Percentiles rank a stretch among this genome's conserved stretches.
These are phyloP conservation scores for sorghum (Sorghum bicolor) DNA, from an alignment of 176 grass and related monocot genomes.

Conservation along the genomic window Sorghum_bicolor_NCBIv3 NC_012871.2:70575501-70576000, in stretches of 20 bases:
- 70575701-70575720: slow-evolving; percentile 1
- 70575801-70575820: neutral
- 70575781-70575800: neutral
- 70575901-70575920: neutral
- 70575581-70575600: neutral
- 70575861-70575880: neutral
- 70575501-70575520: neutral
- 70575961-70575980: neutral
- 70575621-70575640: slow-evolving; percentile 32
- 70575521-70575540: neutral
- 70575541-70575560: too few relatives aligned
- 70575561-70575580: neutral
- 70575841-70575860: neutral
- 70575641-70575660: slow-evolving; percentile 24
- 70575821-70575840: slow-evolving; percentile 20
- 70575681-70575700: neutral
- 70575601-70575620: neutral
- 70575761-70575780: slow-evolving; percentile 15
- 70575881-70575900: neutral
- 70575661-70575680: slow-evolving; percentile 6
- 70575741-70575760: neutral
- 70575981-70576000: slow-evolving; percentile 97
- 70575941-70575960: neutral
- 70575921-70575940: neutral
- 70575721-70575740: neutral